Evolutionary conservation across 2,329 filamentous ascomycete species (phyloP), one percentile per base, ranked within the genome.

Genomic region (Aspergillus aculeatus): DNA sequence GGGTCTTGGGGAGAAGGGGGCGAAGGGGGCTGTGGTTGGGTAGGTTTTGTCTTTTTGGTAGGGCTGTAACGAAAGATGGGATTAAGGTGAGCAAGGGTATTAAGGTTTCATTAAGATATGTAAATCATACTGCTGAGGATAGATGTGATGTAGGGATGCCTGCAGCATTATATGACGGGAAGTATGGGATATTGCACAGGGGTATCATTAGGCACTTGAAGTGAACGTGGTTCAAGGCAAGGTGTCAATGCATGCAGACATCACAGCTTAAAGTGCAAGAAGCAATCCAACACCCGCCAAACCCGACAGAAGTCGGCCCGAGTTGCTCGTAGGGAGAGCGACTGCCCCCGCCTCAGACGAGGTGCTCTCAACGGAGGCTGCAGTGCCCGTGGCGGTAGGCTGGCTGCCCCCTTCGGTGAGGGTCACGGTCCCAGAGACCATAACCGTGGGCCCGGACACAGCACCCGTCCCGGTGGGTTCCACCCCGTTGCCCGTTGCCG

Each of bases 201-300:
- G 11, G 32, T 16, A 12, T 5, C 6, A 44, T 19, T 9, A 44
- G 38, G 7, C 38, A 44, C 26, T 3, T 10, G 26, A 9, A 29
- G 7, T 29, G 7, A 29, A 29, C 26, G 7, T 29, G 6, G 26
- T 29, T 29, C 26, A 44, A 6, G 14, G 5, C 16, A 35, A 16
- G 5, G 5, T 44, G 12, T 19, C 12, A 19, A 44, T 19, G n/a
- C 16, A 44, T 44, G 38, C 6, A 44, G 6, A 44, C 4, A 44
- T 9, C 7, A 10, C 26, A 9, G 16, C 16, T 23, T 64, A 68
- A 24, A 68, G 24, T 3, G 63, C 58, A 24, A 68, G 59, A 19
- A 68, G 54, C 26, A 68, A 50, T 26, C 66, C 66, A 38, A 62
- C 63, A 10, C 66, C 66, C 11, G 64, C 58, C 9, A 68, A 29